Evolutionary conservation across 176 grass and related monocot genomes (phyloP).

Genomic region (Thalia dealbata): DNA sequence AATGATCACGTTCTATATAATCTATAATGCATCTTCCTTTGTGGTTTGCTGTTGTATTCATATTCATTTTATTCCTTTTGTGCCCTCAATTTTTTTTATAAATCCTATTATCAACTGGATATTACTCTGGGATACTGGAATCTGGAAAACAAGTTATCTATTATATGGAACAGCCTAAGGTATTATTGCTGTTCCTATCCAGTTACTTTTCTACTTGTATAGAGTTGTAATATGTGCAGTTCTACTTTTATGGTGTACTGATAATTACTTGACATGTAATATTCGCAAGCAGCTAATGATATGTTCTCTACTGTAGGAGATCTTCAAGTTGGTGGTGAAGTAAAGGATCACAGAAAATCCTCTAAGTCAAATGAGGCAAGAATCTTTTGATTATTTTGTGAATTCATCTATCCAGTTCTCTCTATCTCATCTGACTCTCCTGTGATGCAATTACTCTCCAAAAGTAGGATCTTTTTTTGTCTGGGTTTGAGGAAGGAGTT

Average conservation of each 20-base stretch:
- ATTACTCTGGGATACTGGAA: neutral
- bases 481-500: neutral
- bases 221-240: neutral
- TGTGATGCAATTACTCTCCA: neutral
- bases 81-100: neutral
- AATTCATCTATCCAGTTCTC: neutral
- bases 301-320: neutral
- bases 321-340: neutral
- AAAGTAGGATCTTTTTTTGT: neutral
- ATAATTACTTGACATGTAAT: neutral
- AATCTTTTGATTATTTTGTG: neutral
- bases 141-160: too few species aligned
- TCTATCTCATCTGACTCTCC: neutral
- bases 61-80: neutral
- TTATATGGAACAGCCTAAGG: neutral
- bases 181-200: too few species aligned
- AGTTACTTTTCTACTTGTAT: neutral
- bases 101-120: neutral
- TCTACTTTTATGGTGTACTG: neutral
- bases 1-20: neutral
- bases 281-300: neutral
- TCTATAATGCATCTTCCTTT: neutral
- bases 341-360: neutral
- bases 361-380: neutral
- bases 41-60: neutral